Evolutionary conservation across 768 basidiomycete genomes (phyloP), one percentile per base, ranked within the genome.

Genomic region (Lepiota brunneoincarnata): DNA sequence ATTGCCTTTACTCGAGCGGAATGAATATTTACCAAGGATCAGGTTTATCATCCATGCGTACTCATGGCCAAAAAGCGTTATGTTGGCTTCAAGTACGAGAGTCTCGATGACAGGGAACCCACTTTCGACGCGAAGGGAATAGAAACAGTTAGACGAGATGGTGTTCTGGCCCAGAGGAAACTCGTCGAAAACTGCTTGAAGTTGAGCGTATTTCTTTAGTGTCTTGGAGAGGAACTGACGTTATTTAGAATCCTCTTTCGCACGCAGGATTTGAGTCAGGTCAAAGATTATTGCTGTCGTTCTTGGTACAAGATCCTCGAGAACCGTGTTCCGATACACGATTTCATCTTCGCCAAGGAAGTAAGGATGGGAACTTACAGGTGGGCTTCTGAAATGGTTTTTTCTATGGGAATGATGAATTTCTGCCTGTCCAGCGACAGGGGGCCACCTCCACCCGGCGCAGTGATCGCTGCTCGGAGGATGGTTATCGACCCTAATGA

Each of bases 21-120:
- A 4, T 6, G 12, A n/a, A 21, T 17, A 17, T 35, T 42, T 18
- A 31, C 10, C 35, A 37, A 20, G 26, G n/a, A 39, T 11, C 26
- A 96, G 93, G 93, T 98, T 3, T 98, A 98, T 67, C 78, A 94
- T 40, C 94, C 94, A 2, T 95, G 91, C 61, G 84, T 98, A 0
- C 78, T 99, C n/a, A 81, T 97, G 79, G 92, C 96, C 2, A 99
- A 99, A 78, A 99, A 99, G 67, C 84, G 96, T 61, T 99, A 99
- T 61, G 96, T 98, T 18, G 97, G 97, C 1, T 97, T 91, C 75
- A 96, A 94, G 65, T 98, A 88, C 58, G 97, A 99, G 69, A 79
- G 72, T 49, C 80, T 87, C 0, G 89, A 93, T 59, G 91, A 97
- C 11, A 67, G 54, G 0, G 84, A 87, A 42, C 91, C 94, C 1